phyloP scores from a whole-genome alignment of 1,284 basidiomycete genomes.

The Mycena citricolor region DNA sequence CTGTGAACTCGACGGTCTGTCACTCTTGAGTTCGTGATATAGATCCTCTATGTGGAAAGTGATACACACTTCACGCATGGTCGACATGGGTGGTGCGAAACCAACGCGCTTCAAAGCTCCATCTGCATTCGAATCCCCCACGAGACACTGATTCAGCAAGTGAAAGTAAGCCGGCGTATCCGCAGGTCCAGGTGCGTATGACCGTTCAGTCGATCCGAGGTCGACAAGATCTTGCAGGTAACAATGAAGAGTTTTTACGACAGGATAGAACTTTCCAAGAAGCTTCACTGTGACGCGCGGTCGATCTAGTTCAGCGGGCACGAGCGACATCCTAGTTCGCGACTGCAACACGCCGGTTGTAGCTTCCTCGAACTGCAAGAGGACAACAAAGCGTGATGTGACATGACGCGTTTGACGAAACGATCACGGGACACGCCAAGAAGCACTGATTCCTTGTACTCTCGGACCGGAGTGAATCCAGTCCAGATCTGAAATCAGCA shows the following conservation, averaged over 20 bases:
- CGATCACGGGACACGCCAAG: too few species aligned
- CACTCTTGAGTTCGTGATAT: too few species aligned
- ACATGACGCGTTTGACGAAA: too few species aligned
- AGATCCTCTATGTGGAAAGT: too few species aligned
- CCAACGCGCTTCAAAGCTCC: neutral
- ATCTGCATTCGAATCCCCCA: slow-evolving; percentile 35
- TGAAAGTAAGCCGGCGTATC: slow-evolving; percentile 39
- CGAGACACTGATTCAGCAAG: slow-evolving; percentile 45
- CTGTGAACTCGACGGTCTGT: too few species aligned
- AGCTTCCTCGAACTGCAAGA: too few species aligned
- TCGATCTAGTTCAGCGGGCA: slow-evolving; percentile 11
- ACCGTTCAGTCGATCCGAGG: slow-evolving; percentile 8
- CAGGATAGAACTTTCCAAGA: slow-evolving; percentile 35
- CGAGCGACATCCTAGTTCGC: neutral
- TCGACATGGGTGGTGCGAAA: slow-evolving; percentile 39
- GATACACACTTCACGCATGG: slow-evolving; percentile 57
- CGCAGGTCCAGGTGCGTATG: slow-evolving; percentile 26
- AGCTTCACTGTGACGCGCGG: slow-evolving; percentile 19
- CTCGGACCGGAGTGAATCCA: too few species aligned
- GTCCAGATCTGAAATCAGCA: too few species aligned
- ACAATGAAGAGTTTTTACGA: slow-evolving; percentile 36
- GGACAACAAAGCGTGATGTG: too few species aligned
- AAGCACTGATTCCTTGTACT: too few species aligned
- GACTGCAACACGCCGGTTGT: too few species aligned
- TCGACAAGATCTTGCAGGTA: slow-evolving; percentile 45